Evolutionary conservation across 805 yeast genomes (phyloP).

Genomic region (Candida krabiensis): DNA sequence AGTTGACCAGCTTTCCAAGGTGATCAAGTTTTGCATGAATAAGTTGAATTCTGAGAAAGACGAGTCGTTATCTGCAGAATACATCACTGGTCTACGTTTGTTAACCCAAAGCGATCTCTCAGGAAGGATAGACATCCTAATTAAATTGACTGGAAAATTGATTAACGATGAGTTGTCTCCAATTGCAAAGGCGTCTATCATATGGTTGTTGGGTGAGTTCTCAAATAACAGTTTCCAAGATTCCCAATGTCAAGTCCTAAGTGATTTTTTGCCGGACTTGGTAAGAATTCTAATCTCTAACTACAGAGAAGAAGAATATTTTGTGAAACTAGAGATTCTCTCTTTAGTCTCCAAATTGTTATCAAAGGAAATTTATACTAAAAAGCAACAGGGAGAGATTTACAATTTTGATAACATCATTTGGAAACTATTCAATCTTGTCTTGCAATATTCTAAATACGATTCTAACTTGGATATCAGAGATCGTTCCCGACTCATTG

Average conservation of each 20-base stretch:
- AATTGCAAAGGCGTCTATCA: conserved; percentile 73
- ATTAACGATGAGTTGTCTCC: conserved; percentile 19
- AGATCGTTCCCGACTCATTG: conserved; percentile 78
- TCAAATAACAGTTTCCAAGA: conserved; percentile 28
- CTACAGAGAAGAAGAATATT: conserved; percentile 54
- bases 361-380: conserved; percentile 51
- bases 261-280: conserved; percentile 69
- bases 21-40: conserved; percentile 64
- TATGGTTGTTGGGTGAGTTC: conserved; percentile 92
- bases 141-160: conserved; percentile 41
- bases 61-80: conserved; percentile 52
- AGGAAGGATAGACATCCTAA: conserved; percentile 53
- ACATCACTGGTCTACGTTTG: conserved; percentile 69
- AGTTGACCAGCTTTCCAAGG: conserved; percentile 48
- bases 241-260: conserved; percentile 19
- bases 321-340: conserved; percentile 69
- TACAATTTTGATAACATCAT: conserved; percentile 38
- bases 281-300: conserved; percentile 55
- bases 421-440: conserved; percentile 57
- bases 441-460: conserved; percentile 63
- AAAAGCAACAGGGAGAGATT: conserved; percentile 27
- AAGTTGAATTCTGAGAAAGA: conserved; percentile 31
- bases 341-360: conserved; percentile 72
- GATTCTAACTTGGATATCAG: conserved; percentile 77
- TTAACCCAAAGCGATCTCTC: conserved; percentile 64